Conservation (phyloP, 1,284 basidiomycete species). For the Somion occarium region DNA sequence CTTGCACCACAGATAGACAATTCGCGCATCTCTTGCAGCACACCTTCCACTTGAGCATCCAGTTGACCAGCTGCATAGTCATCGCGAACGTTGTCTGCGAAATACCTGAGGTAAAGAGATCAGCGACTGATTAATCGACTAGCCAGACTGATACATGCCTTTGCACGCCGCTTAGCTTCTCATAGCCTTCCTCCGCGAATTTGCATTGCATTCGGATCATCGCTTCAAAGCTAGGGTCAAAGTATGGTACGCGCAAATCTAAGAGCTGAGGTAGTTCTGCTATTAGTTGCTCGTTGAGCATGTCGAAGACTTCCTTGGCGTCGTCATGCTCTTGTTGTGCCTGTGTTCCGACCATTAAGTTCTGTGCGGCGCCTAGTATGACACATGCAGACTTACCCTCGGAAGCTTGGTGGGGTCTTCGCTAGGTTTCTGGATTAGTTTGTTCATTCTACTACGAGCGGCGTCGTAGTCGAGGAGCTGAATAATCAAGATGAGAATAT, state of each 20-base stretch:
- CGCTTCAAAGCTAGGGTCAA: constrained; percentile 97
- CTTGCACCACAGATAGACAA: constrained; percentile 81
- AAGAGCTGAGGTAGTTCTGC: constrained; percentile 89
- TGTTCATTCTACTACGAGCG: constrained; percentile 84
- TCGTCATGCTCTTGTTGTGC: constrained; percentile 96
- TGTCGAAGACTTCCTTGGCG: constrained; percentile 88
- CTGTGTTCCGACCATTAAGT: constrained; percentile 31
- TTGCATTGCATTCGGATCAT: constrained; percentile 98
- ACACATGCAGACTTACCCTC: constrained; percentile 49
- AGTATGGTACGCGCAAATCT: constrained; percentile 94
- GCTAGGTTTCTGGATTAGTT: constrained; percentile 88
- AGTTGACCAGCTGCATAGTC: constrained; percentile 97
- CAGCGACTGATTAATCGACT: not conserved
- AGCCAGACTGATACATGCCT: constrained; percentile 39
- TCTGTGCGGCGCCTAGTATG: constrained; percentile 5
- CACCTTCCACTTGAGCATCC: constrained; percentile 93
- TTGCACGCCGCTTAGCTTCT: constrained; percentile 96
- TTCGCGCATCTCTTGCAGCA: constrained; percentile 95
- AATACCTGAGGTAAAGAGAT: constrained; percentile 56
- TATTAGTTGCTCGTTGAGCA: constrained; percentile 91
- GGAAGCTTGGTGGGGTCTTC: constrained; percentile 93
- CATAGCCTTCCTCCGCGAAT: constrained; percentile 97
- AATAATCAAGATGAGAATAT: constrained; percentile 1
- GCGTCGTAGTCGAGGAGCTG: constrained; percentile 96
- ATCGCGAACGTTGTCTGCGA: constrained; percentile 85